phyloP scores from a whole-genome alignment of 75 land plant species.

The Cryptomeria japonica region DNA sequence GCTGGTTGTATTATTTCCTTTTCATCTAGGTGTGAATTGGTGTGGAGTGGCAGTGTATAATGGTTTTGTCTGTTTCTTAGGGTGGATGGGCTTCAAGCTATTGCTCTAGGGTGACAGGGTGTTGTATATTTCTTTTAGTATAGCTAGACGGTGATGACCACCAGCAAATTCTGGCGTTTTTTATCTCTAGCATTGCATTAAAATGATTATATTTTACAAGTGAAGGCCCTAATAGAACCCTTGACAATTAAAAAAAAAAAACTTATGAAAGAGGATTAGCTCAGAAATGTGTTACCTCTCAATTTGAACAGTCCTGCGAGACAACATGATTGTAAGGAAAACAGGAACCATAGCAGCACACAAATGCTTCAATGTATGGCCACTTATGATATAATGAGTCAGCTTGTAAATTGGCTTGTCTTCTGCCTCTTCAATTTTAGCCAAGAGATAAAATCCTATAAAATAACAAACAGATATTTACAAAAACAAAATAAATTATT shows the following conservation, averaged over 20 bases:
- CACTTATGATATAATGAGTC: conserved; percentile 86
- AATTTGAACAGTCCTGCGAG: conserved; percentile 53
- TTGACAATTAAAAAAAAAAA: not conserved
- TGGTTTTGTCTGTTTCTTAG: too few species aligned
- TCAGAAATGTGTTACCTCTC: conserved; percentile 55
- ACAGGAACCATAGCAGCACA: conserved; percentile 99
- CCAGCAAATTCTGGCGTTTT: too few species aligned
- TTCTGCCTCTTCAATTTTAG: conserved; percentile 87
- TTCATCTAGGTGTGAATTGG: too few species aligned
- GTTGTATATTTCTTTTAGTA: too few species aligned
- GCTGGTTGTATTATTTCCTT: too few species aligned
- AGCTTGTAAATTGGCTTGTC: conserved; percentile 80
- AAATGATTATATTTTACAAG: not conserved
- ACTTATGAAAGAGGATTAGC: not conserved
- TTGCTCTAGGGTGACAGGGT: too few species aligned
- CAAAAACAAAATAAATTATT: not conserved
- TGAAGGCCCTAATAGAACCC: too few species aligned
- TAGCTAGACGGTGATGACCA: not conserved
- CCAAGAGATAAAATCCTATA: conserved; percentile 88
- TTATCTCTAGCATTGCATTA: not conserved
- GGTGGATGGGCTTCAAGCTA: too few species aligned
- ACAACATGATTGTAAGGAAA: conserved; percentile 89
- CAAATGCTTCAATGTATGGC: conserved; percentile 94
- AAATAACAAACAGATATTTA: not conserved
- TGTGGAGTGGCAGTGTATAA: too few species aligned